phyloP scores from a whole-genome alignment of 129 eudicot genomes.

The Centrapalus pauciflorus region DNA sequence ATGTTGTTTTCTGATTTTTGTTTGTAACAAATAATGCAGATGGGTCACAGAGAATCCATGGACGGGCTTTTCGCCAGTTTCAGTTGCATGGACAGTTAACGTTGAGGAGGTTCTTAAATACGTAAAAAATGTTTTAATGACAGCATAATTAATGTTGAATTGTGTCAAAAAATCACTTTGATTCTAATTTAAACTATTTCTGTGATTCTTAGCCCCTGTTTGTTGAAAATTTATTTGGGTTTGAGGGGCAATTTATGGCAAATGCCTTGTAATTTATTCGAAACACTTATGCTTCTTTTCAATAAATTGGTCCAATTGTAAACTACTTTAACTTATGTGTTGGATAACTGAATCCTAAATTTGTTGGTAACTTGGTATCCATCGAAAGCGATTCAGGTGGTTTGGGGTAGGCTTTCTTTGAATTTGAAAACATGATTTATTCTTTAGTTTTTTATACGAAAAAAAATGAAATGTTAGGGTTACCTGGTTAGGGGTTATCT shows the following conservation, averaged over 20 bases:
- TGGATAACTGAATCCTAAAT: no score
- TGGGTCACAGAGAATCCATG: slow-evolving; percentile 97
- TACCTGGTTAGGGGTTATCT: no score
- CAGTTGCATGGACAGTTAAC: slow-evolving; percentile 92
- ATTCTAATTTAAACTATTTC: not conserved
- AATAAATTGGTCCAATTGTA: not conserved
- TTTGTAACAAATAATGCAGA: slow-evolving; percentile 34
- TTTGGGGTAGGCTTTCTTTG: no score
- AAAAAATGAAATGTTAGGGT: no score
- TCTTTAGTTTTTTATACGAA: no score
- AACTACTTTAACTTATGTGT: no score
- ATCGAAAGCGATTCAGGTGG: no score
- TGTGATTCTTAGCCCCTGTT: slow-evolving; percentile 8
- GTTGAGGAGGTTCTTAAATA: slow-evolving; percentile 57
- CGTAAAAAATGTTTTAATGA: slow-evolving; percentile 53
- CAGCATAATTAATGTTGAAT: slow-evolving; percentile 30
- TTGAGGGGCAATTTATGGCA: not conserved
- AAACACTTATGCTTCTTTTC: not conserved
- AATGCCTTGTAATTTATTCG: not conserved
- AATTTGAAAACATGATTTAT: no score
- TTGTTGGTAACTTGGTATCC: no score
- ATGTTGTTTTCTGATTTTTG: not conserved
- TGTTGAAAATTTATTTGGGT: not conserved
- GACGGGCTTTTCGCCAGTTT: slow-evolving; percentile 69
- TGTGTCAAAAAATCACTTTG: not conserved